These are phyloP conservation scores for Alternaria arbusti DNA, from an alignment of 2,329 filamentous ascomycete species.

Conservation along the genomic window DNA sequence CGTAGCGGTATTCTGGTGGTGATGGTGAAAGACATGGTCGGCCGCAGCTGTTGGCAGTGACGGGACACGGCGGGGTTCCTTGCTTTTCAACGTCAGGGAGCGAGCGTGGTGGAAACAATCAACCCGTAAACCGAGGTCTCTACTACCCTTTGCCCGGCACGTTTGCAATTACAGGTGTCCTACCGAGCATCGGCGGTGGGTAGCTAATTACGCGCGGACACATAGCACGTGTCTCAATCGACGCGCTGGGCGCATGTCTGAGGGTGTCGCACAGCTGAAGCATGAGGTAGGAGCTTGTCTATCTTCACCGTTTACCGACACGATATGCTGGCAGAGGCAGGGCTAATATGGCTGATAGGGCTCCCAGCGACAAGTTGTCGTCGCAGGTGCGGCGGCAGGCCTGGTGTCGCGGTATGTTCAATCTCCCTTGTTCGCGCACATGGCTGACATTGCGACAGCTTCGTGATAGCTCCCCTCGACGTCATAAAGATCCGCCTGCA, in stretches of 20 bases:
- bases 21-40: constrained; percentile 39
- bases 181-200: constrained; percentile 21
- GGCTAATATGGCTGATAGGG: constrained; percentile 54
- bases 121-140: constrained; percentile 25
- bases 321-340: neutral
- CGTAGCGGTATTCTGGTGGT: constrained; percentile 20
- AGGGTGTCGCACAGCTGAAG: constrained; percentile 67
- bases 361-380: constrained; percentile 69
- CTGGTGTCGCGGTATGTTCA: constrained; percentile 81
- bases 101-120: constrained; percentile 16
- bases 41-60: constrained; percentile 13
- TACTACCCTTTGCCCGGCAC: constrained; percentile 22
- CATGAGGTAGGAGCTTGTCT: constrained; percentile 63
- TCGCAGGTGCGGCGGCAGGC: constrained; percentile 75
- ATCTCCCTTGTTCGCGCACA: neutral
- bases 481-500: constrained; percentile 98
- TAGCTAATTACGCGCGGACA: constrained; percentile 7
- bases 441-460: constrained; percentile 59
- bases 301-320: neutral
- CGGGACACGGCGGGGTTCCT: constrained; percentile 17
- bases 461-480: constrained; percentile 93
- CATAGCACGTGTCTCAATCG: constrained; percentile 26
- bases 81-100: constrained; percentile 27
- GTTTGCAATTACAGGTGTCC: constrained; percentile 6
- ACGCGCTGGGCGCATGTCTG: constrained; percentile 66